Conservation (phyloP, 2,329 filamentous ascomycete species). For the Trichocomaceae sp. region DNA sequence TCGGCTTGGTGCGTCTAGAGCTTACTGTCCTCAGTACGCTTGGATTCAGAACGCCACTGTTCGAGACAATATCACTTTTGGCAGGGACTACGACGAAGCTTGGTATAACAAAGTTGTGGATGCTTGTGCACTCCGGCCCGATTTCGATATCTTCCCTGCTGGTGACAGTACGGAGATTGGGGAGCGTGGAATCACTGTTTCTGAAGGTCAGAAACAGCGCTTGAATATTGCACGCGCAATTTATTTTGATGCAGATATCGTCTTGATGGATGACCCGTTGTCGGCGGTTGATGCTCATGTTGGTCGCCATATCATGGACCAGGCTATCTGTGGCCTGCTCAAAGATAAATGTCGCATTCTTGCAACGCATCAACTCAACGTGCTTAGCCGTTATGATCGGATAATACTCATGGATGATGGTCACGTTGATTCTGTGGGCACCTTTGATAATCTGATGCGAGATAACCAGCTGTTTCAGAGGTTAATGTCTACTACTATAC, state of each 20-base stretch:
- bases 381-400: constrained; percentile 80
- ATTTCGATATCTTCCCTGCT: constrained; percentile 87
- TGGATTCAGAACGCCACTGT: constrained; percentile 95
- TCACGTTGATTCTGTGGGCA: constrained; percentile 75
- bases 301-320: constrained; percentile 73
- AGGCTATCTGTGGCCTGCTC: constrained; percentile 86
- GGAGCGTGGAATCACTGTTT: constrained; percentile 90
- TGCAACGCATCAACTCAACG: constrained; percentile 91
- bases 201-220: constrained; percentile 90
- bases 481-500: constrained; percentile 73
- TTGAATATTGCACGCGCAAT: constrained; percentile 83
- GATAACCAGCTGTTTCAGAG: constrained; percentile 70
- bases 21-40: constrained; percentile 92
- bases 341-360: constrained; percentile 85
- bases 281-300: constrained; percentile 53
- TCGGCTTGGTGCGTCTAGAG: constrained; percentile 73
- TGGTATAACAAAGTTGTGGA: constrained; percentile 84
- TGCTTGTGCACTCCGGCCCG: constrained; percentile 75
- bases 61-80: constrained; percentile 84
- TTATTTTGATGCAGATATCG: constrained; percentile 57
- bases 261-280: constrained; percentile 59
- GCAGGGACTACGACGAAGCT: constrained; percentile 63
- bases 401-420: constrained; percentile 92
- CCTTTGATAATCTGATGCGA: constrained; percentile 79
- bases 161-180: constrained; percentile 90